Percentiles rank a stretch among this genome's conserved stretches.
Conservation (phyloP, 2,329 filamentous ascomycete species). For the Penicillium sp. region DNA sequence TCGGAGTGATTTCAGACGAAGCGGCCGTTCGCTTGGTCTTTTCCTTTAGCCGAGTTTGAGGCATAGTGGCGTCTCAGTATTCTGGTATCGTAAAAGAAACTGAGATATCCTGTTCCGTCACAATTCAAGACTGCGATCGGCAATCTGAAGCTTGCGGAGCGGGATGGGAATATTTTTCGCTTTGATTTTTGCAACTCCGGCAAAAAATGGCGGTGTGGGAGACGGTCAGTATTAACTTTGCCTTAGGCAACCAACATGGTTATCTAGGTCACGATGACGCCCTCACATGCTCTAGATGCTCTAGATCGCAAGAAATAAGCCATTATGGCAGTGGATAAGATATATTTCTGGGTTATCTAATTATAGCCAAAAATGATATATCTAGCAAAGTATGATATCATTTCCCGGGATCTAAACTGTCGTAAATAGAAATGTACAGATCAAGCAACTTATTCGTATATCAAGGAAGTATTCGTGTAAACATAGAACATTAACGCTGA, state of each 20-base stretch:
- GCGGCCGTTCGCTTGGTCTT: conserved; percentile 29
- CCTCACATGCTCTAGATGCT: neutral
- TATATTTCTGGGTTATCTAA: too few relatives aligned
- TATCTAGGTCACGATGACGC: neutral
- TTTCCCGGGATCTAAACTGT: neutral
- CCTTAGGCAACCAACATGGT: neutral
- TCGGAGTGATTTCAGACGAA: conserved; percentile 23
- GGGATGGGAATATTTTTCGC: conserved; percentile 36
- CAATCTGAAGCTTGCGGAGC: conserved; percentile 13
- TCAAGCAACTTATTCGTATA: neutral
- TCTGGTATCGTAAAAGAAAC: neutral
- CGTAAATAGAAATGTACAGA: neutral
- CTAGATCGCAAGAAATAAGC: neutral
- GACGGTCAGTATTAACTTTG: conserved; percentile 20
- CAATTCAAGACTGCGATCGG: conserved; percentile 7
- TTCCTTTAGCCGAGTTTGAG: conserved; percentile 28
- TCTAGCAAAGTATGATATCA: too few relatives aligned
- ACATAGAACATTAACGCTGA: neutral
- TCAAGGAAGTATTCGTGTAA: conserved; percentile 1
- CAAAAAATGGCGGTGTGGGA: conserved; percentile 30
- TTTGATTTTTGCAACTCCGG: conserved; percentile 26
- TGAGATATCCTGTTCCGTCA: neutral
- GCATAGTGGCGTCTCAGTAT: conserved; percentile 21
- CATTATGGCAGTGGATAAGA: neutral
- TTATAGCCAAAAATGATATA: too few relatives aligned